Evolutionary conservation across 176 grass and related monocot genomes (phyloP).

Genomic region (Eleusine coracana): DNA sequence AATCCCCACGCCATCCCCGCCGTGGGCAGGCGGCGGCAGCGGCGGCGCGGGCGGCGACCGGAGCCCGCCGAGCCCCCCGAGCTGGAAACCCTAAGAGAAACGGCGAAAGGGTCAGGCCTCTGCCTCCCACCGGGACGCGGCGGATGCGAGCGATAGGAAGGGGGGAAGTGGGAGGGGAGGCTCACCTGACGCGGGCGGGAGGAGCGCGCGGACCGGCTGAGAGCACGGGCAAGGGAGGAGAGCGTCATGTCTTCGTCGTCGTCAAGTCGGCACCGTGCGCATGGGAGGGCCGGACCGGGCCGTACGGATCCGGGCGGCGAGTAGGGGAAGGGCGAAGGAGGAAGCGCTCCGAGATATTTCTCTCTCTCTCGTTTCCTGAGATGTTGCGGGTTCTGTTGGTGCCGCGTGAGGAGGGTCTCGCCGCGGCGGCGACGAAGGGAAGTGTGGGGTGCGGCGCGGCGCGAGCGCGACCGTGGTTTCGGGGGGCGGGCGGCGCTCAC

Average conservation of each 20-base stretch:
- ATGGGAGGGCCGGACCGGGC: neutral
- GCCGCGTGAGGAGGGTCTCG: neutral
- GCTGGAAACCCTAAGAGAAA: constrained; percentile 59
- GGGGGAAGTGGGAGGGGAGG: neutral
- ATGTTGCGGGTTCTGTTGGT: neutral
- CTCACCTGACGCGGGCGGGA: constrained; percentile 54
- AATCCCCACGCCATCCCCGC: constrained; percentile 27
- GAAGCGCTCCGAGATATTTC: constrained; percentile 7
- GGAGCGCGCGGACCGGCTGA: constrained; percentile 66
- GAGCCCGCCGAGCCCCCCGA: constrained; percentile 40
- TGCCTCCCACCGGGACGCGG: neutral
- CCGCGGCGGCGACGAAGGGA: constrained; percentile 47
- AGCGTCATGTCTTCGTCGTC: constrained; percentile 57
- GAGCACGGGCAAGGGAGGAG: constrained; percentile 65
- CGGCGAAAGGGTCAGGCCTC: constrained; percentile 25
- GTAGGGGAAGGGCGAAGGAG: neutral
- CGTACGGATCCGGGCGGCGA: constrained; percentile 34
- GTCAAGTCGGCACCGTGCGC: constrained; percentile 32
- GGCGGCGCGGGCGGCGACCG: constrained; percentile 33
- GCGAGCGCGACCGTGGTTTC: constrained; percentile 29
- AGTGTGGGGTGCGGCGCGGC: neutral
- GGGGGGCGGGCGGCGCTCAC: constrained; percentile 35
- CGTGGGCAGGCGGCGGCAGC: constrained; percentile 25
- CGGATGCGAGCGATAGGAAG: neutral
- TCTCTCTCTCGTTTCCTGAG: neutral